Evolutionary conservation across 2,329 filamentous ascomycete genomes (phyloP), one percentile per base, ranked within the genome.

Genomic region (Alternaria sp.): DNA sequence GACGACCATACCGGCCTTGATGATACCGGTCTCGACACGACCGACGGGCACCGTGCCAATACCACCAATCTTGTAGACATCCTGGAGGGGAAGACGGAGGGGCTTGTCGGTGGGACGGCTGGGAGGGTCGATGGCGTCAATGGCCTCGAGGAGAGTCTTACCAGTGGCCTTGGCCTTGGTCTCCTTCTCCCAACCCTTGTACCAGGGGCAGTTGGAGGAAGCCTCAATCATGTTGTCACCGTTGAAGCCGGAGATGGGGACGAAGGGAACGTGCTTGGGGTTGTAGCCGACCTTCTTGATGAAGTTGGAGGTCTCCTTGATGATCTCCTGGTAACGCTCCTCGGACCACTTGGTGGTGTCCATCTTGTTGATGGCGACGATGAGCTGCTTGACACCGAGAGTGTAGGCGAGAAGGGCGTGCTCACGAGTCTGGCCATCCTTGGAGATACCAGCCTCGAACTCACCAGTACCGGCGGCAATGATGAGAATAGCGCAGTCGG

Each of bases 201-300:
- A 99, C 96, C 96, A 99, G 84, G 94, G 92, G 91, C 91, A 93
- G 92, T 97, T 97, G 89, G 86, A 67, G 86, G 95, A 96, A 81
- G 85, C 71, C 65, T 92, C 85, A 71, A 99, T 91, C 96, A 99
- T 99, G 93, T 99, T 99, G 92, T 99, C 96, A 84, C 96, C 96
- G 90, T 99, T 91, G 93, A 99, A 99, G 80, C 96, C 96, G 80
- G 96, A 98, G 92, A 99, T 98, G 83, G 96, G 96, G 82, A 99
- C 96, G 89, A 99, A 99, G 79, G 95, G 89, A 83, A 98, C 94
- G 79, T 87, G 85, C 93, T 98, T 98, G 88, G 96, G 95, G 93
- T 98, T 97, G 93, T 95, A 99, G 85, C 96, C 96, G 86, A 98
- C 95, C 93, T 99, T 98, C 95, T 98, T 99, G 93, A 99, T 97